A percentile compares a stretch with the other conserved stretches of the same genome.
phyloP scores from a whole-genome alignment of 352 stramenopile genomes.

The Pythium vanterpoolii region DNA sequence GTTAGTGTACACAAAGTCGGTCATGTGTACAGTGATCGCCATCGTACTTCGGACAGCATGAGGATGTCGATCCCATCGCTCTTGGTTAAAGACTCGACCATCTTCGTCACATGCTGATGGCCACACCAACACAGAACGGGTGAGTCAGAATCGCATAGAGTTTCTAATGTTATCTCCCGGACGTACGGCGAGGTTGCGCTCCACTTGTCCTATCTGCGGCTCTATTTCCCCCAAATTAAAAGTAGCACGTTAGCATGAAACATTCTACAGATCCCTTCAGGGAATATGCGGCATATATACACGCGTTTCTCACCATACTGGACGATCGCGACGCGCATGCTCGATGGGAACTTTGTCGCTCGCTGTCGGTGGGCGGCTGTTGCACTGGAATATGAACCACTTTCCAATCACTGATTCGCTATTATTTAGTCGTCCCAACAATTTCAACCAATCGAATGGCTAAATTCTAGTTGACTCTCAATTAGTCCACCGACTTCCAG shows the following conservation, averaged over 20 bases:
- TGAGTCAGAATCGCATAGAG: no score
- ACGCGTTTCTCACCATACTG: conserved; percentile 56
- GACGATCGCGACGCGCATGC: conserved; percentile 72
- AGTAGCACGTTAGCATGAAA: background rate
- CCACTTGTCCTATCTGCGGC: conserved; percentile 58
- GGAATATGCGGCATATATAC: background rate
- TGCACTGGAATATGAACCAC: background rate
- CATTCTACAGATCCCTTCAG: background rate
- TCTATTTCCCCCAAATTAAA: conserved; percentile 28
- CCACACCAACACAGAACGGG: no score
- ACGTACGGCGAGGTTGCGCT: conserved; percentile 66
- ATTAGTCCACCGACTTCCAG: background rate
- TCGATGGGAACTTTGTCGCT: background rate
- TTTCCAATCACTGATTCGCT: background rate
- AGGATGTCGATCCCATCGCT: conserved; percentile 61
- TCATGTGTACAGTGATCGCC: background rate
- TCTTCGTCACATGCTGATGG: conserved; percentile 57
- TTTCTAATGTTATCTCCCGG: background rate
- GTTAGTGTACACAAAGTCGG: background rate
- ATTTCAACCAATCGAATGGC: background rate
- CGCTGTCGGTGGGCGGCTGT: background rate
- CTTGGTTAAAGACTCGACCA: conserved; percentile 48
- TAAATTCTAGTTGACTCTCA: background rate
- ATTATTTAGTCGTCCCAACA: background rate
- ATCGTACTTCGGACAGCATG: conserved; percentile 76